A percentile compares a stretch with the other conserved stretches of the same genome.
Evolutionary conservation across 805 yeast genomes (phyloP).

Genomic region (Ogataea salicorniae): DNA sequence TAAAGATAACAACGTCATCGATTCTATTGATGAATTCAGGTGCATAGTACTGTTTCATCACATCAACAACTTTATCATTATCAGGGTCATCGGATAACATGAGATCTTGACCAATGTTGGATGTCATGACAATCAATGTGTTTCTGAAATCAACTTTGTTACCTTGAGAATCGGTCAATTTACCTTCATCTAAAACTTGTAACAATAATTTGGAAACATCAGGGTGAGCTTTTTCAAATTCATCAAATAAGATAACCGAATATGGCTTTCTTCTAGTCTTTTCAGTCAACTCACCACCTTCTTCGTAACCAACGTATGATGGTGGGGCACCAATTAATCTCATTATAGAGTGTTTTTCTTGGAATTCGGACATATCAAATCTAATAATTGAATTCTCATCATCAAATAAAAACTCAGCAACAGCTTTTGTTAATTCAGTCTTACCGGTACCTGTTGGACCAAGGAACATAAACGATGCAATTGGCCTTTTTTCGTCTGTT

Average conservation of each 20-base stretch:
- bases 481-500: conserved; percentile 90
- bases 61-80: conserved; percentile 56
- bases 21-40: conserved; percentile 95
- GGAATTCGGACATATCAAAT: conserved; percentile 98
- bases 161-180: conserved; percentile 92
- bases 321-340: conserved; percentile 97
- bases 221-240: conserved; percentile 94
- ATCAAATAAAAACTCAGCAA: conserved; percentile 89
- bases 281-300: conserved; percentile 93
- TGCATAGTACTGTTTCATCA: conserved; percentile 70
- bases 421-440: conserved; percentile 88
- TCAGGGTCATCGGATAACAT: conserved; percentile 60
- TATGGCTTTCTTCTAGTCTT: conserved; percentile 95
- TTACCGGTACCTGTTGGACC: conserved; percentile 99
- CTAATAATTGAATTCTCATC: conserved; percentile 82
- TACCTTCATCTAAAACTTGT: conserved; percentile 94
- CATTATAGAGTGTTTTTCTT: conserved; percentile 87
- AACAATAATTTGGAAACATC: conserved; percentile 87
- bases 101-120: conserved; percentile 92
- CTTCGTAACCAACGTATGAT: conserved; percentile 95
- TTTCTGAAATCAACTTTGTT: conserved; percentile 91
- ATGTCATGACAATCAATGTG: conserved; percentile 93
- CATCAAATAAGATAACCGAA: conserved; percentile 88
- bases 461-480: conserved; percentile 91
- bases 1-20: conserved; percentile 91